Conservation (phyloP, 768 basidiomycete species). For the Calvatia gigantea region DNA sequence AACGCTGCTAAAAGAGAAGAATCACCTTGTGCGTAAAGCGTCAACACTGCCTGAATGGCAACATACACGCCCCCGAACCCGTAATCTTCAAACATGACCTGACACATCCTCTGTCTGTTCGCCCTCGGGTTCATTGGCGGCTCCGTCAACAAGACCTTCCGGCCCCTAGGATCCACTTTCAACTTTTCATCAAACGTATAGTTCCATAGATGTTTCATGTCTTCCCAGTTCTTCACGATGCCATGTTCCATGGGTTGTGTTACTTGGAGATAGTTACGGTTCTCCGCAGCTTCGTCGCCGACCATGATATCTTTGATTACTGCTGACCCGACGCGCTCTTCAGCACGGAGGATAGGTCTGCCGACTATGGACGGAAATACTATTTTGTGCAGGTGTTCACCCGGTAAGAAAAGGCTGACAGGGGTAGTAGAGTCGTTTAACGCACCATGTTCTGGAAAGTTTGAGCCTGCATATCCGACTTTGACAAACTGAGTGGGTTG, state of each 20-base stretch:
- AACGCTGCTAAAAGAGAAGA: conserved; percentile 5
- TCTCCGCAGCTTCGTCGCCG: conserved; percentile 93
- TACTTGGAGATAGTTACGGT: conserved; percentile 93
- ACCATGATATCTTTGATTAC: conserved; percentile 97
- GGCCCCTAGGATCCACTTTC: conserved; percentile 77
- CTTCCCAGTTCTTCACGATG: conserved; percentile 98
- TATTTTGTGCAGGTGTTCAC: conserved; percentile 25
- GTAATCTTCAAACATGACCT: conserved; percentile 99
- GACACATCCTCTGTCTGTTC: conserved; percentile 90
- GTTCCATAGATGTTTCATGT: conserved; percentile 98
- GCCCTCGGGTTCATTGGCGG: conserved; percentile 98
- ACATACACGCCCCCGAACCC: conserved; percentile 95
- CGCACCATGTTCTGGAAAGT: conserved; percentile 92
- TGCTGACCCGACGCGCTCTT: conserved; percentile 85
- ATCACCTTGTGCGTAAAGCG: conserved; percentile 96
- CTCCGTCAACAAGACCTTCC: conserved; percentile 92
- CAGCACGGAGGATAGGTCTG: conserved; percentile 94
- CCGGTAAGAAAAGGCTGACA: background rate
- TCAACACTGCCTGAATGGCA: conserved; percentile 97
- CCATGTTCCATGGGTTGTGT: conserved; percentile 99
- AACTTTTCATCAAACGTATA: conserved; percentile 98
- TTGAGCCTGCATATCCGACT: conserved; percentile 87
- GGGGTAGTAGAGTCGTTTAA: background rate
- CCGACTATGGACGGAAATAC: conserved; percentile 98
- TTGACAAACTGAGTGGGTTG: conserved; percentile 69